phyloP scores from a whole-genome alignment of 192 early-diverging fungal species.

The Oehlia diaphana region DNA sequence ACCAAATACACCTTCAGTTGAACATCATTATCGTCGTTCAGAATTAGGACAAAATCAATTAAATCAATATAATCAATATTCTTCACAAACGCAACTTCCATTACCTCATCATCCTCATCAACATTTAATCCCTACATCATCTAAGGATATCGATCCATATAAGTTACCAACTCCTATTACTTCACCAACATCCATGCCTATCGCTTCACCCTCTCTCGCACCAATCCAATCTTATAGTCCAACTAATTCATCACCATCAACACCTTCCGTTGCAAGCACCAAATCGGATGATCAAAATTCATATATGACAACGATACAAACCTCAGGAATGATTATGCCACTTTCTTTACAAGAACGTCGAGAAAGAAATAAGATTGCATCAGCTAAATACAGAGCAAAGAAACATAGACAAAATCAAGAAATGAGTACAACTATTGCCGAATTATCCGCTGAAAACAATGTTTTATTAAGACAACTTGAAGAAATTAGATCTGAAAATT shows the following conservation, averaged over 20 bases:
- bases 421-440: slow-evolving; percentile 52
- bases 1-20: neutral
- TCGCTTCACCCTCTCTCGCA: neutral
- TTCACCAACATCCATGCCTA: neutral
- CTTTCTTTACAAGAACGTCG: slow-evolving; percentile 52
- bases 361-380: slow-evolving; percentile 60
- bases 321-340: slow-evolving; percentile 17
- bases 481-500: slow-evolving; percentile 50
- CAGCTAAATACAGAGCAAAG: slow-evolving; percentile 62
- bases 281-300: neutral
- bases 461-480: slow-evolving; percentile 47
- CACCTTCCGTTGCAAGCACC: neutral
- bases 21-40: neutral
- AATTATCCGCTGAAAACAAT: slow-evolving; percentile 44
- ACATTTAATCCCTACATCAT: too few species aligned
- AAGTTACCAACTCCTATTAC: slow-evolving; percentile 16
- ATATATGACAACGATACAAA: slow-evolving; percentile 3
- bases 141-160: neutral
- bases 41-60: too few species aligned
- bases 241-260: neutral
- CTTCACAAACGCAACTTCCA: neutral
- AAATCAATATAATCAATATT: neutral
- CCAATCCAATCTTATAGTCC: neutral
- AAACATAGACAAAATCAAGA: slow-evolving; percentile 59
- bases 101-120: neutral